A percentile compares a stretch with the other conserved stretches of the same genome.
These are phyloP conservation scores for Annulohypoxylon truncatum DNA, from an alignment of 2,329 filamentous ascomycete genomes.

Conservation along the genomic window DNA sequence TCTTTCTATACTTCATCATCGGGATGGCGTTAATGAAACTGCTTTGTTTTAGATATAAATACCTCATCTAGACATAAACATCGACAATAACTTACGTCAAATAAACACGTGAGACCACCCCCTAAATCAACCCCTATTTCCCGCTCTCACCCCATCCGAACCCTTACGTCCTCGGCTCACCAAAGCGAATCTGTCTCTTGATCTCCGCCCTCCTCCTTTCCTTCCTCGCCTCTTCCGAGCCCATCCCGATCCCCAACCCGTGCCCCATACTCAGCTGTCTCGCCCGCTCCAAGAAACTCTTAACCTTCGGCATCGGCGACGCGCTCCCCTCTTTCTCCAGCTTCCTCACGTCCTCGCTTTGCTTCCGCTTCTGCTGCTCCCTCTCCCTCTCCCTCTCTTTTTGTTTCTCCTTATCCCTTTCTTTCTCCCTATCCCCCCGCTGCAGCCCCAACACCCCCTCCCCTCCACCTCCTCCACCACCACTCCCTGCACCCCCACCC, in stretches of 20 bases:
- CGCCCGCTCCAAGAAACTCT: conserved; percentile 43
- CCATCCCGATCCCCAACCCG: conserved; percentile 19
- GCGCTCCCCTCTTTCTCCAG: conserved; percentile 11
- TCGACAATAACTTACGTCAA: too few species aligned
- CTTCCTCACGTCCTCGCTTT: background rate
- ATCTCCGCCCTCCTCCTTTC: conserved; percentile 42
- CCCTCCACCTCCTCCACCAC: conserved; percentile 1
- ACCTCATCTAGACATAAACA: too few species aligned
- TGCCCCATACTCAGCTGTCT: conserved; percentile 36
- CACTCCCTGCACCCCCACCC: background rate
- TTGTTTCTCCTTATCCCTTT: background rate
- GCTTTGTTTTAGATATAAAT: too few species aligned
- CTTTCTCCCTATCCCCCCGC: background rate
- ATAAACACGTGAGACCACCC: too few species aligned
- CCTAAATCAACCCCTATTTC: background rate
- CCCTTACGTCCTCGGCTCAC: conserved; percentile 6
- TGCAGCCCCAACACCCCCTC: background rate
- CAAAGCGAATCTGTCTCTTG: conserved; percentile 40
- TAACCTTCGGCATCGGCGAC: conserved; percentile 38
- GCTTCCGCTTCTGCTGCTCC: background rate
- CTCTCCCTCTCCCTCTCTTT: background rate
- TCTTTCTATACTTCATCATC: too few species aligned
- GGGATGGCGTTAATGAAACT: too few species aligned
- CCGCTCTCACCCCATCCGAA: background rate
- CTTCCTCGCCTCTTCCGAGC: conserved; percentile 41